phyloP scores from a whole-genome alignment of 768 basidiomycete genomes.

The Boletus rufocinnamomeus region DNA sequence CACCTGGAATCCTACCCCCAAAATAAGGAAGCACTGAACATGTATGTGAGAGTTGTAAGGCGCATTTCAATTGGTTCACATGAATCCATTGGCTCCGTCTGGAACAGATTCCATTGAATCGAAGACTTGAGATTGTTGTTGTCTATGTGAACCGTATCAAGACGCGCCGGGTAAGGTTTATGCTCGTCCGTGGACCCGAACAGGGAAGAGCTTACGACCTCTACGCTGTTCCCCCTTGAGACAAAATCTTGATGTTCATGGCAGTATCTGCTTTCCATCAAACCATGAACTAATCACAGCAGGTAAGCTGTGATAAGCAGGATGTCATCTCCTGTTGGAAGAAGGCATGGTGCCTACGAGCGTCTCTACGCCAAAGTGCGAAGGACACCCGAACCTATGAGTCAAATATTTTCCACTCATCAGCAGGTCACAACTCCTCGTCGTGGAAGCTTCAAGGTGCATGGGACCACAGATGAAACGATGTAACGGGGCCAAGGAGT shows the following conservation, averaged over 20 bases:
- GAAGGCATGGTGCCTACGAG: neutral
- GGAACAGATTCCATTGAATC: neutral
- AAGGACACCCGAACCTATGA: neutral
- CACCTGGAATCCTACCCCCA: neutral
- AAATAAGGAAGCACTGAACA: too few species aligned
- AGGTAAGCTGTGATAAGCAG: neutral
- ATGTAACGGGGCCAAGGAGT: neutral
- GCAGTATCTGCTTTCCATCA: neutral
- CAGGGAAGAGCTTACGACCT: neutral
- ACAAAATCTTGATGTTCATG: neutral
- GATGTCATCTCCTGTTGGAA: neutral
- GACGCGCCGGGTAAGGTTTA: neutral
- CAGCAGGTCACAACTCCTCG: neutral
- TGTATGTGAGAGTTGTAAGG: neutral
- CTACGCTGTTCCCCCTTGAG: neutral
- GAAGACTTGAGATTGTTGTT: neutral
- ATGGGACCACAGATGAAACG: neutral
- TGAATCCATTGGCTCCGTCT: neutral
- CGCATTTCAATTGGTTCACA: neutral
- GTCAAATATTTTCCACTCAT: neutral
- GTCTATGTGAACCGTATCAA: neutral
- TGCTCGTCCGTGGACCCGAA: too few species aligned
- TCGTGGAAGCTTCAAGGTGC: neutral
- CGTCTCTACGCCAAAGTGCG: neutral
- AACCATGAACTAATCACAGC: neutral